Evolutionary conservation across 768 basidiomycete species (phyloP), one percentile per base, ranked within the genome.

Genomic region (Pisolithus sp.): DNA sequence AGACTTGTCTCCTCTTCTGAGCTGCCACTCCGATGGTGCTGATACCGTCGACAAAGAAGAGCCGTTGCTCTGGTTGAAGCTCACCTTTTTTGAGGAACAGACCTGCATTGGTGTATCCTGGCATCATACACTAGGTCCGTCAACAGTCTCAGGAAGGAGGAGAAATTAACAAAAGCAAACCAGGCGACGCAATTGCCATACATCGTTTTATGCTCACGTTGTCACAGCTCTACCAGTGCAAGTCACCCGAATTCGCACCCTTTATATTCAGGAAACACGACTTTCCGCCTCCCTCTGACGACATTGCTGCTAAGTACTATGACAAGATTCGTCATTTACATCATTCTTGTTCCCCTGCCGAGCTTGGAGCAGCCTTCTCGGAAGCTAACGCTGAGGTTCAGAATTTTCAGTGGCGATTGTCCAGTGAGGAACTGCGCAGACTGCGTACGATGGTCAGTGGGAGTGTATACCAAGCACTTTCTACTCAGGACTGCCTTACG

Each of bases 81-180:
- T 63, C n/a, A 54, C 53, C 5, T 17, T 62, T 0, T 47, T 57
- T 8, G 30, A 28, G 12, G n/a, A 24, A 0, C 48, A 59, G 23
- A 66, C 61, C 4, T 48, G 53, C 13, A 55, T 64, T 39, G 64
- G 59, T 18, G 55, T 66, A 7, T 59, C 62, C 5, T 66, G 64
- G 64, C 54, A 66, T 43, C 64, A 66, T 48, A 52, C 56, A 7
- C 59, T 65, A 17, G 64, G 64, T 62, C 46, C 4, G 43, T 26
- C 30, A 10, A n/a, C 23, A 18, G n/a, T 40, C 18, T 42, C 20
- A 10, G 20, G 5, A 12, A 42, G 15, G 10, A 13, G 15, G 21
- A 9, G 41, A 42, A 15, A 8, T n/a, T 42, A 10, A 42, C 41
- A 13, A 23, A 13, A 2, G 23, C 7, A 21, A 12, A 13, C 28